phyloP scores from a whole-genome alignment of 2,329 filamentous ascomycete species.

The Penicillium sp. region DNA sequence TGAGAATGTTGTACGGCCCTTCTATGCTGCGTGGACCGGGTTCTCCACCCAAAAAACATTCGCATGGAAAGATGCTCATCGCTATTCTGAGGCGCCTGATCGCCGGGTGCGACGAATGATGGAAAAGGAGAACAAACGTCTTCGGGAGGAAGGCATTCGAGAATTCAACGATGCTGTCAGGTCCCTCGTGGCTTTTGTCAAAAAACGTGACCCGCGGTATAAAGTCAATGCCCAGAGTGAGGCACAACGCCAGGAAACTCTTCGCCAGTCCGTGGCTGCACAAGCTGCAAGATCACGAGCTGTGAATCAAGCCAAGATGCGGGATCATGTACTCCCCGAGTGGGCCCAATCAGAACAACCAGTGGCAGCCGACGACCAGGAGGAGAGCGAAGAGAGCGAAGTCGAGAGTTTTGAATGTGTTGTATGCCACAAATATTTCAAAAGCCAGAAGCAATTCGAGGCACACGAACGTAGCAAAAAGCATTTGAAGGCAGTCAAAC shows the following conservation, averaged over 20 bases:
- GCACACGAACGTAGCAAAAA: constrained; percentile 97
- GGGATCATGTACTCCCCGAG: constrained; percentile 63
- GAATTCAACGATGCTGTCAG: constrained; percentile 93
- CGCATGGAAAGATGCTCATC: constrained; percentile 83
- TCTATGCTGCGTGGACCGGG: constrained; percentile 76
- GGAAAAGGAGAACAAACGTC: constrained; percentile 90
- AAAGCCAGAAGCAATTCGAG: constrained; percentile 88
- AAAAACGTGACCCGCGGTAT: constrained; percentile 87
- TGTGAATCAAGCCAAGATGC: constrained; percentile 72
- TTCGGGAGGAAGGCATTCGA: constrained; percentile 75
- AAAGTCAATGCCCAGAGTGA: constrained; percentile 73
- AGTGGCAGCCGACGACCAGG: constrained; percentile 49
- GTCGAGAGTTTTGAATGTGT: constrained; percentile 62
- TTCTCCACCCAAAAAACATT: constrained; percentile 86
- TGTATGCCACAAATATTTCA: constrained; percentile 66
- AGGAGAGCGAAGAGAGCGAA: constrained; percentile 47
- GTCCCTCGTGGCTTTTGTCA: constrained; percentile 80
- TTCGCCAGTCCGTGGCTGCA: constrained; percentile 75
- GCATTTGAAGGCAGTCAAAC: constrained; percentile 80
- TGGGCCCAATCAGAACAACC: constrained; percentile 67
- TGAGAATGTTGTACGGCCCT: constrained; percentile 71
- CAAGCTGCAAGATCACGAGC: constrained; percentile 82
- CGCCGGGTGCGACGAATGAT: constrained; percentile 76
- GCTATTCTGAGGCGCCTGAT: constrained; percentile 81
- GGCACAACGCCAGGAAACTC: constrained; percentile 71